Evolutionary conservation across 768 basidiomycete genomes (phyloP).

Genomic region (Pholiota molesta): DNA sequence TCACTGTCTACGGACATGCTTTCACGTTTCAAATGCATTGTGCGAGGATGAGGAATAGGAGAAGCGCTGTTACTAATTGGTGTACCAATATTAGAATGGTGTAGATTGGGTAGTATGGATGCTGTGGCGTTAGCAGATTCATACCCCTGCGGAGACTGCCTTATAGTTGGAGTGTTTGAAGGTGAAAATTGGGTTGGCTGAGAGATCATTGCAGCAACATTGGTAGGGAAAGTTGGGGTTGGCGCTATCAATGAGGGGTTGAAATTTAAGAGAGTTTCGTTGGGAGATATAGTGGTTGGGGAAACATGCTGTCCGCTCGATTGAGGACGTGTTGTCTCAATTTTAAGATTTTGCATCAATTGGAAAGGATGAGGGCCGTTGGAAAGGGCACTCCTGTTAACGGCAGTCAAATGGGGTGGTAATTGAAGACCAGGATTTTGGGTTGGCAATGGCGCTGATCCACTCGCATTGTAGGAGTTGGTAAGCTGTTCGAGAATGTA

Average conservation of each 20-base stretch:
- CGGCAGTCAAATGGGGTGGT: neutral
- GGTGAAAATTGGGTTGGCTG: neutral
- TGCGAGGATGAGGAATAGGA: neutral
- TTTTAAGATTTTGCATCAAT: neutral
- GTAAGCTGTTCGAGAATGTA: constrained; percentile 1
- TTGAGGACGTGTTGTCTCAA: neutral
- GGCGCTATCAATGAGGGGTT: neutral
- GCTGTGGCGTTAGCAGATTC: neutral
- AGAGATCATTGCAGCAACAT: neutral
- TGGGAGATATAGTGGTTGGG: constrained; percentile 15
- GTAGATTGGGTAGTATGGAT: neutral
- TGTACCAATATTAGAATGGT: neutral
- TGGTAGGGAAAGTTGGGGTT: neutral
- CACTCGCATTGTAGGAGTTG: neutral
- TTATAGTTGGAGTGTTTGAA: neutral
- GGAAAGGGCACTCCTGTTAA: neutral
- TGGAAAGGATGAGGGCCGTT: neutral
- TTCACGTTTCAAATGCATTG: constrained; percentile 2
- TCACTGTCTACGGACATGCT: neutral
- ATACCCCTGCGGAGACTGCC: neutral
- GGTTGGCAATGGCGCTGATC: constrained; percentile 6
- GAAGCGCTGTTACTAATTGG: neutral
- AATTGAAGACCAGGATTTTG: neutral
- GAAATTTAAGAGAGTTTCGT: constrained; percentile 16
- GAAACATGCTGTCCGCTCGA: neutral